Conservation (phyloP, 345 rosid genomes). For the Melaleuca alternifolia region DNA sequence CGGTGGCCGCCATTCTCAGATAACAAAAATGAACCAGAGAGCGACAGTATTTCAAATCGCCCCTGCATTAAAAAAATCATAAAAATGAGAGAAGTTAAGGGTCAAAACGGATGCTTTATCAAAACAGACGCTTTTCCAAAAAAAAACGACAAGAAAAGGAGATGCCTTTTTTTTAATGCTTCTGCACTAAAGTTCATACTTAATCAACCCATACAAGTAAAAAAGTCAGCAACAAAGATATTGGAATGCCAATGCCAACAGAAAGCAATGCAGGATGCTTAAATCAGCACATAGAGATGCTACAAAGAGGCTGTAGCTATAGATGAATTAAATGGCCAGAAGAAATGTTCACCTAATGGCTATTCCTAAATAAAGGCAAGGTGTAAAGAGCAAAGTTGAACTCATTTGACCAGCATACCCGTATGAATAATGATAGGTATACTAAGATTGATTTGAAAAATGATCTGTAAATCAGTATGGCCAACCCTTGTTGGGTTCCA, state of each 20-base stretch:
- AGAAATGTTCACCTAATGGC: background rate
- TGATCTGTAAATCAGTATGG: background rate
- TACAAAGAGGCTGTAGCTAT: background rate
- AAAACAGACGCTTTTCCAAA: background rate
- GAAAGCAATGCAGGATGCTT: background rate
- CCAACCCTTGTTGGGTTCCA: background rate
- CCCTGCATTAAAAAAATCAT: constrained; percentile 37
- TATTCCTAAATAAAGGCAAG: background rate
- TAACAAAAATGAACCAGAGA: constrained; percentile 75
- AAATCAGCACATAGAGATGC: background rate
- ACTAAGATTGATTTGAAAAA: background rate
- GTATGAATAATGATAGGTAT: background rate
- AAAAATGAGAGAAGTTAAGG: background rate
- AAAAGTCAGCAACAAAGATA: background rate
- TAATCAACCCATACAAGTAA: background rate
- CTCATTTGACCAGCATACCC: background rate
- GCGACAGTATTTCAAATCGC: constrained; percentile 71
- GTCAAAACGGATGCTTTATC: background rate
- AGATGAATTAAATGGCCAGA: background rate
- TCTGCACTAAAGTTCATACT: background rate
- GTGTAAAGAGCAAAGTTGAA: background rate
- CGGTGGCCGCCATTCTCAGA: constrained; percentile 62
- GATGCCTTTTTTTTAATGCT: background rate
- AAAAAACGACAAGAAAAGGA: too few relatives aligned
- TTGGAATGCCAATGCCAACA: background rate